These are phyloP conservation scores for Cladobotryum protrusum DNA, from an alignment of 2,329 filamentous ascomycete species.

Conservation along the genomic window DNA sequence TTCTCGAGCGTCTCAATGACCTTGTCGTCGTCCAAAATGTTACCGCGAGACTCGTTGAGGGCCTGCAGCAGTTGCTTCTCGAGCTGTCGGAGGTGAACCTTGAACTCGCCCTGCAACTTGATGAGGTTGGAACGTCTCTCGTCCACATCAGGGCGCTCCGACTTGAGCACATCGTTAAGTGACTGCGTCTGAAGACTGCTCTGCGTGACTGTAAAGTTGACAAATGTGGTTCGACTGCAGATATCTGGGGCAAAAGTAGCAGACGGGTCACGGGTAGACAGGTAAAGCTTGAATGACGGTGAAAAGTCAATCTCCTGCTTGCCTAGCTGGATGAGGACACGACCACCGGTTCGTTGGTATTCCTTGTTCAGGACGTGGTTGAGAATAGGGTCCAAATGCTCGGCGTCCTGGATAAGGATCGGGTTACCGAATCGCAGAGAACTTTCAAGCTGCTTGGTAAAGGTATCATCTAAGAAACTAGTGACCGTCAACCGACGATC, in stretches of 20 bases:
- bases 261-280: conserved; percentile 93
- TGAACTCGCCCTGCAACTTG: conserved; percentile 98
- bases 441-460: conserved; percentile 96
- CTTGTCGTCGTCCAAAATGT: conserved; percentile 96
- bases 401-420: conserved; percentile 96
- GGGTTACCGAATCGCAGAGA: conserved; percentile 96
- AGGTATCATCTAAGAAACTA: conserved; percentile 95
- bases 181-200: conserved; percentile 98
- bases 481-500: conserved; percentile 91
- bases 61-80: conserved; percentile 93
- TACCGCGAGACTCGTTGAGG: conserved; percentile 93
- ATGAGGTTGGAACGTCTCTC: conserved; percentile 94
- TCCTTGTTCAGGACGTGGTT: conserved; percentile 99
- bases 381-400: conserved; percentile 92
- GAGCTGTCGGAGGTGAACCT: conserved; percentile 90
- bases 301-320: conserved; percentile 99
- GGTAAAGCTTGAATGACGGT: conserved; percentile 87
- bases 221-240: conserved; percentile 96
- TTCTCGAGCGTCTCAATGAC: conserved; percentile 98
- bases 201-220: conserved; percentile 98
- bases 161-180: conserved; percentile 94
- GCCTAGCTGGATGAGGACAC: conserved; percentile 95
- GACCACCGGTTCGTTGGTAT: conserved; percentile 96
- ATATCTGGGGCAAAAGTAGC: conserved; percentile 93
- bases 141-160: conserved; percentile 93